Conservation (phyloP, 225 moss, liverwort and hornwort species). For the Bryoerythrophyllum caledonicum region DNA sequence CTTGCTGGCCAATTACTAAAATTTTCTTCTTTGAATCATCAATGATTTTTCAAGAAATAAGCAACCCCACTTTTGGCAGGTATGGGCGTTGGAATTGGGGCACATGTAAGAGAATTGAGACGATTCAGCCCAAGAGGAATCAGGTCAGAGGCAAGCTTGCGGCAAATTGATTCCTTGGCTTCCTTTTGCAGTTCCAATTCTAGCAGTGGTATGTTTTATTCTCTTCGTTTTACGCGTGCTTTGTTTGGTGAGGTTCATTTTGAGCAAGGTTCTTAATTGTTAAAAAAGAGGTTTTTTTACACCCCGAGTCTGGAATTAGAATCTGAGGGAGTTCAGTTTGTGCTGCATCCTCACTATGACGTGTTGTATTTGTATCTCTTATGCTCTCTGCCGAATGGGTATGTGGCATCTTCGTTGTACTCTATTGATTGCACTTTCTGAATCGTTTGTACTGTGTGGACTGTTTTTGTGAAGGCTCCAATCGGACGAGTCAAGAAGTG, state of each 20-base stretch:
- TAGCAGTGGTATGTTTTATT: constrained; percentile 23
- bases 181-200: constrained; percentile 20
- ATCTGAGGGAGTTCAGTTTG: background rate
- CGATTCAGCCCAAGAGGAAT: constrained; percentile 22
- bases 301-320: background rate
- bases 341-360: background rate
- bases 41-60: too few species aligned
- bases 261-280: background rate
- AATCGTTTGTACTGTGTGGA: constrained; percentile 6
- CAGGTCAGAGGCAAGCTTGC: constrained; percentile 30
- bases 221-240: background rate
- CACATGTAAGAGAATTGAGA: constrained; percentile 17
- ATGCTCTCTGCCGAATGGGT: background rate
- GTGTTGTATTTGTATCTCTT: background rate
- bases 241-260: background rate
- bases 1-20: too few species aligned
- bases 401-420: background rate
- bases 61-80: constrained; percentile 22
- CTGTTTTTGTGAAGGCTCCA: constrained; percentile 6
- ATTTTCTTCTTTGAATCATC: too few species aligned
- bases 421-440: background rate
- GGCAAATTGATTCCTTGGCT: constrained; percentile 14
- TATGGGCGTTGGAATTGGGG: constrained; percentile 18
- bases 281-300: background rate
- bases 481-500: constrained; percentile 20